Evolutionary conservation across 495 filamentous ascomycete species (phyloP).

Genomic region (Podospora australis): DNA sequence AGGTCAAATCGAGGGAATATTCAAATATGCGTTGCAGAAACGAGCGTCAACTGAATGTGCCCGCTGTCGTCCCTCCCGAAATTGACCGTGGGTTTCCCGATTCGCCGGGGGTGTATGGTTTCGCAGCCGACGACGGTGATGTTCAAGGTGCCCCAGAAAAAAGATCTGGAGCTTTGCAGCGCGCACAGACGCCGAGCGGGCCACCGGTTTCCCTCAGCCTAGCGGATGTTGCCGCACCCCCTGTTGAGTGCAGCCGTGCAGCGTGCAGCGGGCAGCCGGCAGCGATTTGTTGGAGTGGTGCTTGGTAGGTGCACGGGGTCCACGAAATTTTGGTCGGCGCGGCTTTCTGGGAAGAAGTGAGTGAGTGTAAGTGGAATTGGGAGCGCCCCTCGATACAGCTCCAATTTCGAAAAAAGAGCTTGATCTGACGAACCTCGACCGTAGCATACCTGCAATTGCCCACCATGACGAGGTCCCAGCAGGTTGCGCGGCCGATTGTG

Average conservation of each 20-base stretch:
- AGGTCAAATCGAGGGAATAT: background rate
- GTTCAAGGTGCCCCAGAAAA: slow-evolving; percentile 15
- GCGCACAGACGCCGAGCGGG: slow-evolving; percentile 16
- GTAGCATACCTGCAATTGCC: too few species aligned
- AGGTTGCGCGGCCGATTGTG: slow-evolving; percentile 59
- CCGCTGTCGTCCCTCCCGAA: background rate
- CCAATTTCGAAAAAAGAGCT: too few species aligned
- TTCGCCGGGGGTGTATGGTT: slow-evolving; percentile 1
- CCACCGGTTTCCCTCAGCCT: too few species aligned
- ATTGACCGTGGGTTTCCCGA: background rate
- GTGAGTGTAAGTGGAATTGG: background rate
- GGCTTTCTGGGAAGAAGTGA: background rate
- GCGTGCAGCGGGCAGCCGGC: too few species aligned
- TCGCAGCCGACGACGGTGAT: background rate
- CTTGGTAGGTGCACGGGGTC: slow-evolving; percentile 11
- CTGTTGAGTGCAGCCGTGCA: too few species aligned
- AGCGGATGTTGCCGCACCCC: slow-evolving; percentile 15
- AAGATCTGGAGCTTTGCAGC: slow-evolving; percentile 25
- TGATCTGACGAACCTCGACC: too few species aligned
- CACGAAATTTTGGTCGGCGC: slow-evolving; percentile 11
- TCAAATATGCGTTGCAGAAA: background rate
- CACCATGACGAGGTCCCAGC: slow-evolving; percentile 63
- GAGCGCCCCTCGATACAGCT: slow-evolving; percentile 4
- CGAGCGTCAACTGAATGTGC: background rate
- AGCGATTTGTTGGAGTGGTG: too few species aligned